These are phyloP conservation scores for Crithidia sp. DNA, from an alignment of 208 protist species.

Conservation along the genomic window DNA sequence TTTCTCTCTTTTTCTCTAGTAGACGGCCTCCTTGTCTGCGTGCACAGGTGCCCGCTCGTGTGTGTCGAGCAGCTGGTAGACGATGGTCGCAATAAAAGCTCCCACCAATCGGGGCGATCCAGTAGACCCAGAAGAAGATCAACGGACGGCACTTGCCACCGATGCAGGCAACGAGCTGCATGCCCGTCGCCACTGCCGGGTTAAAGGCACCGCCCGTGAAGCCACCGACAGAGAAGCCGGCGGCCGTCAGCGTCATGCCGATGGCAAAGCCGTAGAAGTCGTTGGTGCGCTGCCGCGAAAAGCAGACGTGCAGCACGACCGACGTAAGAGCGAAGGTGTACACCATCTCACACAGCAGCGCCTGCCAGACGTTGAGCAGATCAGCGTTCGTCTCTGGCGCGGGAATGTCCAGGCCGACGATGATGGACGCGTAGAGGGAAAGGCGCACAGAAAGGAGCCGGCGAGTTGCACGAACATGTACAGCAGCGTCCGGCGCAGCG, in stretches of 20 bases:
- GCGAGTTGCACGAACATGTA: conserved; percentile 83
- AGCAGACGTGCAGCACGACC: conserved; percentile 83
- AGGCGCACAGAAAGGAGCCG: conserved; percentile 74
- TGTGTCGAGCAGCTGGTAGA: conserved; percentile 85
- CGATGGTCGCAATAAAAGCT: conserved; percentile 75
- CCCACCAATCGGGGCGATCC: conserved; percentile 86
- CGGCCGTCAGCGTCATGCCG: conserved; percentile 68
- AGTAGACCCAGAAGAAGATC: conserved; percentile 85
- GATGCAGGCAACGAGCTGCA: conserved; percentile 73
- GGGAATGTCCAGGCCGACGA: conserved; percentile 79
- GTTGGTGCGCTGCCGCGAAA: conserved; percentile 83
- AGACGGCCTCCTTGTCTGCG: conserved; percentile 37
- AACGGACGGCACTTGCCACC: conserved; percentile 73
- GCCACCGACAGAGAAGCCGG: conserved; percentile 73
- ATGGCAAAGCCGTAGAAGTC: conserved; percentile 88
- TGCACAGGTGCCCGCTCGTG: conserved; percentile 51
- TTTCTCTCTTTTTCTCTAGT: conserved; percentile 10
- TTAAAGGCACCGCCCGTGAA: conserved; percentile 82
- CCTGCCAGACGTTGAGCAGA: conserved; percentile 66
- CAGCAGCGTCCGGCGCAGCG: conserved; percentile 52
- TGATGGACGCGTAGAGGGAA: conserved; percentile 75
- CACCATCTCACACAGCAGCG: conserved; percentile 74
- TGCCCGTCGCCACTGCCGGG: conserved; percentile 78
- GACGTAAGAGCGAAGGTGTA: conserved; percentile 85
- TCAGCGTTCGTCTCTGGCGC: conserved; percentile 43